A percentile compares a stretch with the other conserved stretches of the same genome.
Evolutionary conservation across 129 eudicot species (phyloP).

Genomic region (Deinandra increscens): DNA sequence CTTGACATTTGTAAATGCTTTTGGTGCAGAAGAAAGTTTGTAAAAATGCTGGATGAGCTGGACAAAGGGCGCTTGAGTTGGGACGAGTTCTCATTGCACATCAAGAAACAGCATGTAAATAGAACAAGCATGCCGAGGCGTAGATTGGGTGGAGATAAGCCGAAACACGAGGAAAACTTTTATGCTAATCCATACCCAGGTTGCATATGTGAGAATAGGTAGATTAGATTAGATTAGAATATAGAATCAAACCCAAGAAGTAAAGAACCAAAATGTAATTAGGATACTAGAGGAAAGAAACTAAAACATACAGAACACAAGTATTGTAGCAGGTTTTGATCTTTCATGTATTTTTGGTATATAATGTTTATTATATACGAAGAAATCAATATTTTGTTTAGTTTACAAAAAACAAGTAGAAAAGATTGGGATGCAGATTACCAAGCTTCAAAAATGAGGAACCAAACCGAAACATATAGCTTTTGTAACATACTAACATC

Average conservation of each 20-base stretch:
- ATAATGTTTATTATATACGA: too few species aligned
- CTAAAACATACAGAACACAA: too few species aligned
- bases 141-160: conserved; percentile 40
- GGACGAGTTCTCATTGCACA: conserved; percentile 47
- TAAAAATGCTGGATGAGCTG: conserved; percentile 47
- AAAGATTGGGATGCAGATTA: not conserved
- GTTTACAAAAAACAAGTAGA: not conserved
- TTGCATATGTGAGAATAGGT: conserved; percentile 46
- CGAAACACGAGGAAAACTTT: conserved; percentile 53
- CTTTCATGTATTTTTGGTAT: too few species aligned
- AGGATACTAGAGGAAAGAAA: too few species aligned
- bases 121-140: conserved; percentile 46
- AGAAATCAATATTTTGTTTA: not conserved
- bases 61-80: conserved; percentile 41
- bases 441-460: conserved; percentile 5
- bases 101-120: conserved; percentile 41
- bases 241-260: conserved; percentile 9
- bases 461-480: conserved; percentile 16
- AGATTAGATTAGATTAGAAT: conserved; percentile 10
- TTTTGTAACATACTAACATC: conserved; percentile 17
- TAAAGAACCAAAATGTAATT: not conserved
- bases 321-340: too few species aligned
- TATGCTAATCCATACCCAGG: conserved; percentile 71
- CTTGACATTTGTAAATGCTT: conserved; percentile 3
- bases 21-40: conserved; percentile 46